Evolutionary conservation across 192 early-diverging fungal genomes (phyloP), one percentile per base, ranked within the genome.

Genomic region (Coemansia erecta): DNA sequence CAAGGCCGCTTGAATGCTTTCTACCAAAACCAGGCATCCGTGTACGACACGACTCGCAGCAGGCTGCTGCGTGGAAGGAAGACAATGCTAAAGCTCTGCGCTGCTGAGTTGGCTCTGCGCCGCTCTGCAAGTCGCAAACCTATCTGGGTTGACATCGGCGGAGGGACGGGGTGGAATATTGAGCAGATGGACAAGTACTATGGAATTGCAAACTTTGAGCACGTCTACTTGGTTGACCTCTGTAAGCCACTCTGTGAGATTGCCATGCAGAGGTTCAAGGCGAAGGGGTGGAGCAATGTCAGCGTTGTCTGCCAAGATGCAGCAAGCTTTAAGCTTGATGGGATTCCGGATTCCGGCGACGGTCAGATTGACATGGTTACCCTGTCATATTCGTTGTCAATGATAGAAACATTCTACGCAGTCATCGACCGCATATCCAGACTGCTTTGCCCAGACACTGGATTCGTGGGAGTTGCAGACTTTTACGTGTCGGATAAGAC

Each of bases 381-480:
- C 48, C 87, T 92, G 87, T 91, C 88, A 8, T 94, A 94, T 81
- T 92, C 92, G 6, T 73, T 94, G 21, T 90, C 92, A 4, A 94
- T 94, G 92, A 90, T 94, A 52, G 91, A 92, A 41, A 59, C 66
- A 47, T 89, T 84, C 58, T 84, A 81, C 54, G 71, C 87, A 10
- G 82, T 90, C 8, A 73, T 94, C 33, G 90, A 92, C 62, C 80
- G 83, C 15, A 66, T 92, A 26, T 56, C 77, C n/a, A 60, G 58
- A 4, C 63, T 93, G 14, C 72, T 93, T 1, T 63, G 72, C 8
- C 81, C 86, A 18, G 72, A 79, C 19, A 47, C 68, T 12, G 91
- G 91, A 53, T 77, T 93, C 28, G 61, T 91, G 37, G 91, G 89
- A 39, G 90, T 94, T 28, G 72, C 83, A 3, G 90, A 92, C 70